Conservation (phyloP, 1,284 basidiomycete species). For the Meripilus lineatus region DNA sequence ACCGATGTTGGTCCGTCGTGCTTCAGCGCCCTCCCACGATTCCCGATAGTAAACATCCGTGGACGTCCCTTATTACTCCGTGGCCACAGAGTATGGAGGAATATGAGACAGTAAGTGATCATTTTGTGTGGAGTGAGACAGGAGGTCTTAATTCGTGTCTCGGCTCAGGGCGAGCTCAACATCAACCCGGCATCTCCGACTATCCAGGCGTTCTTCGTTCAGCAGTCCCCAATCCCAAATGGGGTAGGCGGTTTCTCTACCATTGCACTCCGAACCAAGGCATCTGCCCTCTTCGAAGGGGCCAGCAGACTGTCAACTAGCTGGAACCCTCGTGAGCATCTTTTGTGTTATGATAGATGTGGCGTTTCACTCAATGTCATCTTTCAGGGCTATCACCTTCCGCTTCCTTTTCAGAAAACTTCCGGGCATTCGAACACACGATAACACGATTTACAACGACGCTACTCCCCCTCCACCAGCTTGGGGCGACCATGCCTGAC, state of each 20-base stretch:
- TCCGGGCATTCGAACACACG: constrained; percentile 54
- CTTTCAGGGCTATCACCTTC: constrained; percentile 37
- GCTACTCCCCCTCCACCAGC: constrained; percentile 58
- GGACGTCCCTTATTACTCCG: constrained; percentile 33
- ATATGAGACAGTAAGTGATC: constrained; percentile 28
- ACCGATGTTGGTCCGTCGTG: constrained; percentile 37
- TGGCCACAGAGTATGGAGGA: constrained; percentile 36
- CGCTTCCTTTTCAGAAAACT: constrained; percentile 48
- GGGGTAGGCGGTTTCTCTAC: constrained; percentile 52
- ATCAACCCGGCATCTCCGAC: constrained; percentile 48
- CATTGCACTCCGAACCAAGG: constrained; percentile 63
- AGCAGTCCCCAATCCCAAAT: constrained; percentile 45
- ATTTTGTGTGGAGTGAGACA: not conserved
- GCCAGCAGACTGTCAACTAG: constrained; percentile 54
- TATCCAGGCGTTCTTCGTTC: constrained; percentile 52
- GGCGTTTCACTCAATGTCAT: constrained; percentile 12
- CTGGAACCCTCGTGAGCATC: constrained; percentile 53
- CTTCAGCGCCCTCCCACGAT: constrained; percentile 35
- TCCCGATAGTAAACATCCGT: constrained; percentile 33
- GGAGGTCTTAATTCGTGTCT: not conserved
- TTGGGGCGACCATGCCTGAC: constrained; percentile 50
- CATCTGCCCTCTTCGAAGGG: constrained; percentile 66
- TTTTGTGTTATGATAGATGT: not conserved
- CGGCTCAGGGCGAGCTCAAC: constrained; percentile 50
- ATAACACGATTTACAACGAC: constrained; percentile 58